Evolutionary conservation across 345 rosid species (phyloP).

Genomic region (Rhizophora mangle): DNA sequence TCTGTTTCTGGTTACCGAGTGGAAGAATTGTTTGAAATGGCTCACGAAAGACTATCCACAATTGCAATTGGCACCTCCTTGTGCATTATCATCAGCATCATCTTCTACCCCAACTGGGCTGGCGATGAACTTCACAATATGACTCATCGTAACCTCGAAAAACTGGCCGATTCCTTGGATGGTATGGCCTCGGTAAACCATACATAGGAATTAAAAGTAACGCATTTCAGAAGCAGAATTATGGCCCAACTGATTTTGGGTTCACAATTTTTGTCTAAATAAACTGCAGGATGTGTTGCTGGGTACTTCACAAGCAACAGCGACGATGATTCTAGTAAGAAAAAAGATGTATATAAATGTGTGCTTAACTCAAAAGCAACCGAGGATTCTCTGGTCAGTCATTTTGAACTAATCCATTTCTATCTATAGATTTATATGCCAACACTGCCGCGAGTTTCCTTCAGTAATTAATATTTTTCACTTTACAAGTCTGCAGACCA

Average conservation of each 20-base stretch:
- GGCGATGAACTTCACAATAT: constrained; percentile 67
- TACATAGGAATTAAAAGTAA: neutral
- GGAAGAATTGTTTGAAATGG: constrained; percentile 50
- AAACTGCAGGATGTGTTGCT: constrained; percentile 43
- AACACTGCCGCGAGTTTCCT: neutral
- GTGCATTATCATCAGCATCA: constrained; percentile 53
- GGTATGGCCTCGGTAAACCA: constrained; percentile 33
- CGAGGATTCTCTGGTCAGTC: constrained; percentile 63
- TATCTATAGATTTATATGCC: neutral
- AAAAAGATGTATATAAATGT: constrained; percentile 49
- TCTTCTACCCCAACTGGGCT: constrained; percentile 72
- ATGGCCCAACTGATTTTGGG: neutral
- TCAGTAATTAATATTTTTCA: neutral
- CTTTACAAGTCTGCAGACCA: constrained; percentile 37
- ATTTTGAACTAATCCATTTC: neutral
- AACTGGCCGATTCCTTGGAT: constrained; percentile 56
- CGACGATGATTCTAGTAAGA: constrained; percentile 33
- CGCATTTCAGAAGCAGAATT: neutral
- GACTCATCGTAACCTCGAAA: constrained; percentile 50
- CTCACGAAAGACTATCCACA: constrained; percentile 59
- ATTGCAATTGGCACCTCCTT: constrained; percentile 58
- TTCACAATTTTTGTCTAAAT: neutral
- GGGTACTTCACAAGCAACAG: constrained; percentile 41
- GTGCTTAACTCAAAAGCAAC: constrained; percentile 67
- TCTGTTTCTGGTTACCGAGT: constrained; percentile 63